Percentiles rank a stretch among this genome's conserved stretches.
Evolutionary conservation across 495 filamentous ascomycete genomes (phyloP).

Genomic region (Hypoxylon cercidicola): DNA sequence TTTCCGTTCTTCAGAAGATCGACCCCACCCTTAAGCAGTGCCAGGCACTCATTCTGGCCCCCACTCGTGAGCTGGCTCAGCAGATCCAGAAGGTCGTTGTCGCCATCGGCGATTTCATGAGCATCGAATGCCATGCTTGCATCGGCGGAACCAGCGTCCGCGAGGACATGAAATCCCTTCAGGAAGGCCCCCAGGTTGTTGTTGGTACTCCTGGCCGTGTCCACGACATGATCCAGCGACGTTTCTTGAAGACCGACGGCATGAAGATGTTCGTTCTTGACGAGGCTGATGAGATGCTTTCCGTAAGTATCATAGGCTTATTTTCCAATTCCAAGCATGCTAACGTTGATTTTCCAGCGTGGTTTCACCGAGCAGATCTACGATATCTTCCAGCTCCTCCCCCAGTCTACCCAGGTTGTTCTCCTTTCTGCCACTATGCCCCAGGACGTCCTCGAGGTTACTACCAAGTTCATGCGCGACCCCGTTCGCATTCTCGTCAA

Average conservation of each 20-base stretch:
- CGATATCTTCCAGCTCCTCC: slow-evolving; percentile 98
- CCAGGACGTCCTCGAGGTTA: slow-evolving; percentile 98
- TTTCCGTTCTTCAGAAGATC: slow-evolving; percentile 97
- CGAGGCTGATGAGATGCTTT: slow-evolving; percentile 99
- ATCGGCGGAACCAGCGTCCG: slow-evolving; percentile 98
- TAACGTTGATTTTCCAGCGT: slow-evolving; percentile 63
- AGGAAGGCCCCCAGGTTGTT: slow-evolving; percentile 95
- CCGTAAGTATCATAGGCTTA: slow-evolving; percentile 62
- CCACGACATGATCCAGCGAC: slow-evolving; percentile 98
- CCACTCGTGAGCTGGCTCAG: slow-evolving; percentile 96
- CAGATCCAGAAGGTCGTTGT: slow-evolving; percentile 99
- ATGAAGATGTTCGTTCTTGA: slow-evolving; percentile 99
- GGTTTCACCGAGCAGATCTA: slow-evolving; percentile 99
- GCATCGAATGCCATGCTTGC: slow-evolving; percentile 97
- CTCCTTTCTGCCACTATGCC: slow-evolving; percentile 97
- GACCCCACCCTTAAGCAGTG: slow-evolving; percentile 92
- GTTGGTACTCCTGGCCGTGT: slow-evolving; percentile 98
- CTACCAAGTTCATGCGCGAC: slow-evolving; percentile 99
- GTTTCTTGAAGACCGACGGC: slow-evolving; percentile 88
- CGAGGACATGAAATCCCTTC: slow-evolving; percentile 96
- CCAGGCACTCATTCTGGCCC: slow-evolving; percentile 95
- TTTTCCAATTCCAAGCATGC: slow-evolving; percentile 15
- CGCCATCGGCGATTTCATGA: slow-evolving; percentile 99
- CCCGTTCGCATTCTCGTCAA: slow-evolving; percentile 99
- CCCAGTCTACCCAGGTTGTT: slow-evolving; percentile 96